A percentile compares a stretch with the other conserved stretches of the same genome.
phyloP scores from a whole-genome alignment of 2,329 filamentous ascomycete species.

The Colletotrichum ledebouriae region DNA sequence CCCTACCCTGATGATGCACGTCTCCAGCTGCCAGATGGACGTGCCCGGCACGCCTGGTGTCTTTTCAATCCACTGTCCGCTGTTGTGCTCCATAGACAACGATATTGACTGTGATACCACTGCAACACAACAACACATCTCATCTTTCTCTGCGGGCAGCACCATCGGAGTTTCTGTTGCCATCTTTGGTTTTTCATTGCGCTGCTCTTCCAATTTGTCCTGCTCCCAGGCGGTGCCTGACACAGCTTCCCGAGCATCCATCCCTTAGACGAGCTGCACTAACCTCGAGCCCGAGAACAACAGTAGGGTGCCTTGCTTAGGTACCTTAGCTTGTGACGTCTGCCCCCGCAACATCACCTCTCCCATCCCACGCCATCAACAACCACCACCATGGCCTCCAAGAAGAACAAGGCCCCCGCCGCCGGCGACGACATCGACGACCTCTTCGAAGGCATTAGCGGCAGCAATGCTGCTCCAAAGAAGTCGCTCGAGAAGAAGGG shows the following conservation, averaged over 20 bases:
- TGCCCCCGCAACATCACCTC: slow-evolving; percentile 33
- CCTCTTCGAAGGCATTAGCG: slow-evolving; percentile 73
- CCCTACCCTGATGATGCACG: slow-evolving; percentile 28
- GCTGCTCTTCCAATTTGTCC: slow-evolving; percentile 22
- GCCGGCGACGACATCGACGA: slow-evolving; percentile 75
- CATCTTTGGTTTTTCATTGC: not conserved
- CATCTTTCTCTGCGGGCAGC: slow-evolving; percentile 1
- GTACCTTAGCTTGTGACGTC: slow-evolving; percentile 30
- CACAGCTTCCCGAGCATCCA: slow-evolving; percentile 36
- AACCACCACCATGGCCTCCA: slow-evolving; percentile 66
- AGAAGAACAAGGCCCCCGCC: slow-evolving; percentile 68
- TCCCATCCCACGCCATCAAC: slow-evolving; percentile 23
- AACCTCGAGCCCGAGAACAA: too few species aligned
- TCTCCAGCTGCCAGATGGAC: slow-evolving; percentile 29
- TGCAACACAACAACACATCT: not conserved
- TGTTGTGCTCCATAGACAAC: not conserved
- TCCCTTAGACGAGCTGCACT: not conserved
- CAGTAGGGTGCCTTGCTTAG: too few species aligned
- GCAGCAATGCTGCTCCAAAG: slow-evolving; percentile 63
- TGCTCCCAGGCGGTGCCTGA: slow-evolving; percentile 20
- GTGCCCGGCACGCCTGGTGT: not conserved
- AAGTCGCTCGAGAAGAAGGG: slow-evolving; percentile 59
- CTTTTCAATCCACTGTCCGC: not conserved
- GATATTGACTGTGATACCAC: not conserved
- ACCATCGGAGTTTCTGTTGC: not conserved